Percentiles rank a stretch among this genome's conserved stretches.
phyloP scores from a whole-genome alignment of 139 green algal species.

The Closterium sp. region DNA sequence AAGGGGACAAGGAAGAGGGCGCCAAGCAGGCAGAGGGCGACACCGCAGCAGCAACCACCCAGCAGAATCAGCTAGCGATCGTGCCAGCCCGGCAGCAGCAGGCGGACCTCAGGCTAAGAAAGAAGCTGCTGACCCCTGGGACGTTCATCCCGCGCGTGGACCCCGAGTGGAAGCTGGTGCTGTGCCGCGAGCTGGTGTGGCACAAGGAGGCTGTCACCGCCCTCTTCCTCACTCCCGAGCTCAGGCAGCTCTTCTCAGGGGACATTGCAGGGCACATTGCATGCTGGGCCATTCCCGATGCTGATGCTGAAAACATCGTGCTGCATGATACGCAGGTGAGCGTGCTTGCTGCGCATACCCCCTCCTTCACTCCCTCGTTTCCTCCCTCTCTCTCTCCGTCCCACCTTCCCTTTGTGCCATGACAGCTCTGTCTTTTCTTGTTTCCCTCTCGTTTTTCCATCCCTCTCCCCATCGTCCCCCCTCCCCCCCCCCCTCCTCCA shows the following conservation, averaged over 20 bases:
- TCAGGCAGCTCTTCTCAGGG: slow-evolving; percentile 40
- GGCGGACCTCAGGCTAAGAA: neutral
- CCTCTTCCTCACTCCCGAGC: slow-evolving; percentile 22
- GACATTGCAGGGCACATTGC: slow-evolving; percentile 37
- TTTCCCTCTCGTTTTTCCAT: neutral
- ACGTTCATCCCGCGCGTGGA: neutral
- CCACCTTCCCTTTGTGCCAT: neutral
- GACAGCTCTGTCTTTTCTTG: too few relatives aligned
- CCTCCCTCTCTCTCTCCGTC: neutral
- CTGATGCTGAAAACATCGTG: neutral
- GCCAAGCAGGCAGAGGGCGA: neutral
- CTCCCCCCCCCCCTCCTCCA: neutral
- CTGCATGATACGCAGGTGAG: slow-evolving; percentile 20
- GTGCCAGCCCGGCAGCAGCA: neutral
- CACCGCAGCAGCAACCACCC: neutral
- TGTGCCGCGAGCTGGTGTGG: slow-evolving; percentile 31
- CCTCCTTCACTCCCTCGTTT: neutral
- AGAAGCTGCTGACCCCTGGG: neutral
- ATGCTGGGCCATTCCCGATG: slow-evolving; percentile 39
- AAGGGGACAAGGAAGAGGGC: neutral
- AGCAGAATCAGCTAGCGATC: neutral
- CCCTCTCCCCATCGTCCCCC: neutral
- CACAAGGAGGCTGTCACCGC: slow-evolving; percentile 43
- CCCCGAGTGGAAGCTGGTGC: slow-evolving; percentile 25
- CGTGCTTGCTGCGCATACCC: neutral